Evolutionary conservation across 2,329 filamentous ascomycete genomes (phyloP).

Genomic region (Raffaelea deltoideospora): DNA sequence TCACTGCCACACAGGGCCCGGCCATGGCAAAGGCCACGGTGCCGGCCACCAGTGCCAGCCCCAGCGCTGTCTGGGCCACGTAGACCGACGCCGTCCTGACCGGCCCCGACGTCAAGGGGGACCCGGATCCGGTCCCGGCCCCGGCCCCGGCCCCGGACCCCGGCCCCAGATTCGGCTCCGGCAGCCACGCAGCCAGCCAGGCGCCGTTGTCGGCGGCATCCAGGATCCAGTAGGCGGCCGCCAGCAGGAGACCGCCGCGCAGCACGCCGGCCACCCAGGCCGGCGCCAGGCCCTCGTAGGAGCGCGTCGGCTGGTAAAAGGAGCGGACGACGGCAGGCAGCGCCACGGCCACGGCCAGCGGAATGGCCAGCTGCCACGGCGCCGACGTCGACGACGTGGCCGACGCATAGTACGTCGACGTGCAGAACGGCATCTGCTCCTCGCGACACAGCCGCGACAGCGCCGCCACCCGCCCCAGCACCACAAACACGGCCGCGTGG

Average conservation of each 20-base stretch:
- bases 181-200: conserved; percentile 43
- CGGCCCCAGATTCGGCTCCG: too few species aligned
- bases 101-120: too few species aligned
- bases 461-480: conserved; percentile 66
- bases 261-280: conserved; percentile 74
- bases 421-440: conserved; percentile 96
- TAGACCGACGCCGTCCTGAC: conserved; percentile 64
- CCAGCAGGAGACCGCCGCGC: conserved; percentile 58
- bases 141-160: too few species aligned
- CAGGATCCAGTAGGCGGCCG: conserved; percentile 73
- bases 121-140: too few species aligned
- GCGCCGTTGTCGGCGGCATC: conserved; percentile 77
- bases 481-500: conserved; percentile 70
- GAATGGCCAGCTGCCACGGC: conserved; percentile 72
- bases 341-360: conserved; percentile 54
- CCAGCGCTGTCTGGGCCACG: conserved; percentile 67
- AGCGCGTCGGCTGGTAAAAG: conserved; percentile 68
- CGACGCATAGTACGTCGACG: conserved; percentile 89
- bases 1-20: conserved; percentile 67
- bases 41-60: conserved; percentile 67
- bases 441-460: conserved; percentile 88
- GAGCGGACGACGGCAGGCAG: conserved; percentile 64
- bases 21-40: conserved; percentile 76
- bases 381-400: conserved; percentile 84
- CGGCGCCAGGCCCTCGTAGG: conserved; percentile 74